These are phyloP conservation scores for Aureobasidium melanogenum DNA, from an alignment of 2,329 filamentous ascomycete genomes.

Conservation along the genomic window DNA sequence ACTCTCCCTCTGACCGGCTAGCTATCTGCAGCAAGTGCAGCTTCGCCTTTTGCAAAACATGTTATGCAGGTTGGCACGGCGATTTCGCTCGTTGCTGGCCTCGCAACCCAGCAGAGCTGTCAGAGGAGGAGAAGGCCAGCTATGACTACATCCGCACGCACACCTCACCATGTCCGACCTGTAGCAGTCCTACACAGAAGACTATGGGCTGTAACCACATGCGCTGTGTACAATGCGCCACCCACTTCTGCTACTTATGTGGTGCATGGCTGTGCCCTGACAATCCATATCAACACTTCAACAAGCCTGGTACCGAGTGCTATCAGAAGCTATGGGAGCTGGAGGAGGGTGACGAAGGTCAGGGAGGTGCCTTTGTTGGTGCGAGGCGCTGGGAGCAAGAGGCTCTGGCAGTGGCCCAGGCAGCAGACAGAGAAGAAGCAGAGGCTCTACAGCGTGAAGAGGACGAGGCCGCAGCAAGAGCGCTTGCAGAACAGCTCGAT, in stretches of 20 bases:
- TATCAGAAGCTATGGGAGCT: slow-evolving; percentile 86
- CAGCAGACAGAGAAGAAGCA: slow-evolving; percentile 25
- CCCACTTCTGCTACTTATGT: slow-evolving; percentile 94
- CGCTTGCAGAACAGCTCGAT: slow-evolving; percentile 19
- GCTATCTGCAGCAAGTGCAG: slow-evolving; percentile 81
- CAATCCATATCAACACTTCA: slow-evolving; percentile 88
- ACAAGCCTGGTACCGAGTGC: slow-evolving; percentile 58
- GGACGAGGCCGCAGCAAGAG: slow-evolving; percentile 32
- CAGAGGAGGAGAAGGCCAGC: slow-evolving; percentile 76
- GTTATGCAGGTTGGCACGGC: slow-evolving; percentile 82
- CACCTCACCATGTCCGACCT: slow-evolving; percentile 84
- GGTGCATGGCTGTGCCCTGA: slow-evolving; percentile 70
- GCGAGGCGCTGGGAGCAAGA: slow-evolving; percentile 34
- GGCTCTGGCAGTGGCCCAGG: slow-evolving; percentile 27
- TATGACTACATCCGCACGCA: slow-evolving; percentile 73
- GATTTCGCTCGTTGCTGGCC: slow-evolving; percentile 67
- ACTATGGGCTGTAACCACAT: slow-evolving; percentile 94
- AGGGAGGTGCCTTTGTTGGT: slow-evolving; percentile 35
- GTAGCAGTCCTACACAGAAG: slow-evolving; percentile 77
- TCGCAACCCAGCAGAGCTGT: slow-evolving; percentile 59
- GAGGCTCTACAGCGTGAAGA: slow-evolving; percentile 24
- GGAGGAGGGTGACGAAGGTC: slow-evolving; percentile 62
- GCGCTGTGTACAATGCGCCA: slow-evolving; percentile 80
- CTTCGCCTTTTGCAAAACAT: slow-evolving; percentile 79
- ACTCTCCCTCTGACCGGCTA: slow-evolving; percentile 50